Base-by-base conservation (phyloP, 441 rosid genomes). In the Manihot esculenta region DNA sequence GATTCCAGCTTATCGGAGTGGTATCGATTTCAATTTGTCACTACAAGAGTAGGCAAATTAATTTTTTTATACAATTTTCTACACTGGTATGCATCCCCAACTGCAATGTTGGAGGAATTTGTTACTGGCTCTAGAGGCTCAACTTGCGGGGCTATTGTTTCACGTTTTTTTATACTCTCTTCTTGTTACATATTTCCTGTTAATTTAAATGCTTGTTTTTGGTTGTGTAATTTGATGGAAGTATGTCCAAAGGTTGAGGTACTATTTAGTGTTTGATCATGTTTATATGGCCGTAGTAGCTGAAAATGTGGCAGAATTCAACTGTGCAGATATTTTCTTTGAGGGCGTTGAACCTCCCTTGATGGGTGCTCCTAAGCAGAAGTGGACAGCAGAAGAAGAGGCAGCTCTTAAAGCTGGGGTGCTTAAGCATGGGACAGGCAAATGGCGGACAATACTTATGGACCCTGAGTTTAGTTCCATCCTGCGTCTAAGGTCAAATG, bases 361-460 rank as follows among this genome's bases (percentile, higher is more conserved):
- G 71, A 94, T 94, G 99, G 97, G 99, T 72, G 99, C 97, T 64
- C 99, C 97, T 0, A 94, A 94, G 86, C 99, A 94, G 74, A 94
- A 92, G 79, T 94, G 99, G 99, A 94, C 99, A 13, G 82, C 86
- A 42, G 99, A 94, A 80, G 99, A 94, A 78, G 99, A 94, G 82
- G 88, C 89, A 2, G 97, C 99, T 24, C 74, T 94, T 11, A 94
- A 88, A 84, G 88, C 97, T 71, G 99, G 97, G 67, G 97, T 94
- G 71, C 65, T 76, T 55, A 94, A 94, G 86, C 99, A 94, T 74
- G 99, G 99, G 24, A 88, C 95, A 41, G 99, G 99, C 15, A 94
- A 88, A 82, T 94, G 99, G 99, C 97, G 99, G 45, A 95, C 99
- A 1, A 93, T 93, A 76, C 94, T 95, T 70, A 88, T 84, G 79